These are phyloP conservation scores for Phaeosphaeriaceae sp. DNA, from an alignment of 2,329 filamentous ascomycete species.

Conservation along the genomic window DNA sequence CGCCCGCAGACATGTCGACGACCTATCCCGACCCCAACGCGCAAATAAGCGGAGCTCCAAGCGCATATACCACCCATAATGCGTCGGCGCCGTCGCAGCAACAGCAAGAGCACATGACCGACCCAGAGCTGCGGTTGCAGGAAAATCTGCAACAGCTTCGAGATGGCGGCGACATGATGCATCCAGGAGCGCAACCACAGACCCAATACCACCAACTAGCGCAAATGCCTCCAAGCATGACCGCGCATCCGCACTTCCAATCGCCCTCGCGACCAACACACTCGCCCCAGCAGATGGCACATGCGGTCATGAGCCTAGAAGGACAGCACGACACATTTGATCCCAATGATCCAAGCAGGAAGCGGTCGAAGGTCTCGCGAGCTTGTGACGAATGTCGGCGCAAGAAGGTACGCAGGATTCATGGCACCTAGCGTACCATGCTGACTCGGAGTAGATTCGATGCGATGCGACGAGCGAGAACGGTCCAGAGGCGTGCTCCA, in stretches of 20 bases:
- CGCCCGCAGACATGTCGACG: slow-evolving; percentile 35
- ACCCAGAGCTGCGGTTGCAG: slow-evolving; percentile 43
- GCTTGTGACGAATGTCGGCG: slow-evolving; percentile 52
- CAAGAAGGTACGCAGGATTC: slow-evolving; percentile 46
- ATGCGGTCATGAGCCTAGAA: slow-evolving; percentile 48
- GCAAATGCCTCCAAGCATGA: slow-evolving; percentile 36
- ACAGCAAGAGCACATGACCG: slow-evolving; percentile 39
- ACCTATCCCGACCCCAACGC: slow-evolving; percentile 44
- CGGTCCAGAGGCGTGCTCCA: slow-evolving; percentile 50
- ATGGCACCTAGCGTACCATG: slow-evolving; percentile 2
- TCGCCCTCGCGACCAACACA: slow-evolving; percentile 44
- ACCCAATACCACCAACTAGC: slow-evolving; percentile 38
- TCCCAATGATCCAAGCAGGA: slow-evolving; percentile 46
- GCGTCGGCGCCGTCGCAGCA: slow-evolving; percentile 43
- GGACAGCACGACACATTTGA: slow-evolving; percentile 44
- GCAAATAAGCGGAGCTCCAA: slow-evolving; percentile 42
- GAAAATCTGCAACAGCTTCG: slow-evolving; percentile 47
- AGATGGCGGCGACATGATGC: slow-evolving; percentile 41
- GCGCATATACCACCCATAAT: slow-evolving; percentile 47
- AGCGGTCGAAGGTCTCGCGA: slow-evolving; percentile 52
- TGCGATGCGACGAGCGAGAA: slow-evolving; percentile 52
- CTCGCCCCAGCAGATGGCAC: slow-evolving; percentile 51
- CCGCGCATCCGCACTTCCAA: slow-evolving; percentile 46
- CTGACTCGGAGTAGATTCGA: slow-evolving; percentile 43
- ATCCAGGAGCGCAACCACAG: slow-evolving; percentile 32